Base-by-base conservation (phyloP, 805 yeast species). In the Candida boidinii region DNA sequence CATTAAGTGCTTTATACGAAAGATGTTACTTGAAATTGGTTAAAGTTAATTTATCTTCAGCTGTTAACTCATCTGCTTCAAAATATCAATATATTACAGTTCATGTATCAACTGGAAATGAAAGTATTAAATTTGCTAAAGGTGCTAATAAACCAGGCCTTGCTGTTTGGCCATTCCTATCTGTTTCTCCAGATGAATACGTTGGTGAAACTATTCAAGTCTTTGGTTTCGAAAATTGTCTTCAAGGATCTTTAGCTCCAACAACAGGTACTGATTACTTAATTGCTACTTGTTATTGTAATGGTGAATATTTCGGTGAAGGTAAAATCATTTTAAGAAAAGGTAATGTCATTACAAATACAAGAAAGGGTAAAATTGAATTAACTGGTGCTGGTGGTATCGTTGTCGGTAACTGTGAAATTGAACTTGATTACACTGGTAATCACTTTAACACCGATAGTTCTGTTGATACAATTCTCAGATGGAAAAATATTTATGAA, bases 131-230 rank as follows among this genome's bases (percentile, higher is more conserved):
- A 5, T 80, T 84, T 49, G 69, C 76, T n/a, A 76, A 76, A 48
- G 85, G 82, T 10, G 68, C 83, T 0, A 79, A 79, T 53, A 84
- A 76, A 46, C 50, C 54, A 12, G 66, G 65, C 8, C 53, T 58
- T 26, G 51, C 61, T 17, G 40, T 54, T 7, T 85, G 94, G 94
- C 74, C 72, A 34, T 82, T 86, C 45, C 68, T 82, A 8, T 76
- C 90, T 2, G 84, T 81, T 10, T 64, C 68, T 42, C 75, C 85
- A 1, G 78, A 72, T 26, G 95, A 86, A 56, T 62, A 65, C 11
- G 62, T 85, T 36, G 82, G 88, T 23, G 95, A 85, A 51, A 63
- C 71, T 23, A 68, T 86, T 29, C 74, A 74, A 46, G 62, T 84
- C 12, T 64, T 70, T 39, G 83, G 83, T 26, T 56, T 83, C 16